Evolutionary conservation across 2,329 filamentous ascomycete species (phyloP), one percentile per base, ranked within the genome.

Genomic region (Penicillium sp.): DNA sequence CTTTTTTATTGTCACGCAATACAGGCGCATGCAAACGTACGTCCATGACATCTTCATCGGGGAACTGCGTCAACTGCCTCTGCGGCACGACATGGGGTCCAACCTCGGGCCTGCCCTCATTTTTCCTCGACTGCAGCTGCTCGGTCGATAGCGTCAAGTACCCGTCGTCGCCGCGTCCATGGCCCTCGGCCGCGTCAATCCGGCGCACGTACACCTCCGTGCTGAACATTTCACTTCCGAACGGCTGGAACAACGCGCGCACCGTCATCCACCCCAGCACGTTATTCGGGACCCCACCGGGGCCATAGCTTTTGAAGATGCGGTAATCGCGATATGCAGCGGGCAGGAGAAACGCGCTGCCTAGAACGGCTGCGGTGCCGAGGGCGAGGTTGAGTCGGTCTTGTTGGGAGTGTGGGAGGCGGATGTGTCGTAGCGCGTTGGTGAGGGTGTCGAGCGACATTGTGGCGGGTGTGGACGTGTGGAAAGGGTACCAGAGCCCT

Each of bases 231-330:
- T 74, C 71, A 12, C 62, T 49, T 14, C 54, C 55, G 38, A 71
- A 67, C 1, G 71, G 71, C 34, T 68, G 62, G 28, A 70, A 64
- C 1, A 72, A 43, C 31, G 68, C 47, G 14, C 62, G 65, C 35
- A 66, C 66, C 8, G 67, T 41, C 12, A 76, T 47, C 73, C 75
- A 78, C 48, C 76, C 76, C 28, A 73, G 35, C 12, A 70, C 38
- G 59, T 78, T 78, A 57, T 74, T 69, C 2, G 75, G 75, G 2
- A 70, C 55, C 0, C 76, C 76, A 6, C 75, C 75, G 1, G 67
- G 71, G 1, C 76, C 75, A 43, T 78, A 73, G n/a, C 69, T 69
- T 12, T 69, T 61, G 63, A 73, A 79, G 34, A 64, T 63, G n/a
- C 60, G 64, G 60, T 78, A 79, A 60, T 78, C 73, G 54, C 68